These are phyloP conservation scores for Auricularia heimuer DNA, from an alignment of 768 basidiomycete genomes.

Conservation along the genomic window DNA sequence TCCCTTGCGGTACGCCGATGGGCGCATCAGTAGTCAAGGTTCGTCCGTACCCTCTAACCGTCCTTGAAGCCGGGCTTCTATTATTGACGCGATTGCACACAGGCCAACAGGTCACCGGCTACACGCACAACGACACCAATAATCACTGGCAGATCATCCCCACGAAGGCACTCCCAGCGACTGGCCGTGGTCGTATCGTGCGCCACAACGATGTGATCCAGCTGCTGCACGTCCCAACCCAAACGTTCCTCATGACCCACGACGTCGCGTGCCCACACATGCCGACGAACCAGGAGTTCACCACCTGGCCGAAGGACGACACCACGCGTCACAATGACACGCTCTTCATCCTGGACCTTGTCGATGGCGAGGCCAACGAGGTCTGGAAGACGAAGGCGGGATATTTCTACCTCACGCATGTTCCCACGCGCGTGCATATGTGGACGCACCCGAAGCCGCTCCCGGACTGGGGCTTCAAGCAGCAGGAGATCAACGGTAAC, in stretches of 20 bases:
- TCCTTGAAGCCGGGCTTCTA: too few species aligned
- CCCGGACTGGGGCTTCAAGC: slow-evolving; percentile 95
- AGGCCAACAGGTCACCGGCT: slow-evolving; percentile 96
- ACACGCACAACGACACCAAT: slow-evolving; percentile 88
- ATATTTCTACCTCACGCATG: slow-evolving; percentile 84
- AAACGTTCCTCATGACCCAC: slow-evolving; percentile 80
- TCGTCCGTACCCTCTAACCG: slow-evolving; percentile 5
- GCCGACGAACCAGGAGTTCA: slow-evolving; percentile 98
- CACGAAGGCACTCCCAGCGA: slow-evolving; percentile 88
- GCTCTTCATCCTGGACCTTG: slow-evolving; percentile 67
- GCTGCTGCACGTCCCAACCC: slow-evolving; percentile 77
- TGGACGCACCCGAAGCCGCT: slow-evolving; percentile 84
- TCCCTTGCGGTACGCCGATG: slow-evolving; percentile 90
- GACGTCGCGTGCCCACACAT: slow-evolving; percentile 95
- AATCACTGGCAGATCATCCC: slow-evolving; percentile 95
- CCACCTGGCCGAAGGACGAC: slow-evolving; percentile 80
- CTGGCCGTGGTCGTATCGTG: slow-evolving; percentile 85
- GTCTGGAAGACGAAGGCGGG: slow-evolving; percentile 91
- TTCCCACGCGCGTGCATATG: slow-evolving; percentile 82
- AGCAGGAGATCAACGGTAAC: slow-evolving; percentile 97
- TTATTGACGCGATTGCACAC: not conserved
- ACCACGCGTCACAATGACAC: slow-evolving; percentile 76
- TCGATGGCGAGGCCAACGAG: slow-evolving; percentile 66
- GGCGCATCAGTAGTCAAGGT: slow-evolving; percentile 91
- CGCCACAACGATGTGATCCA: slow-evolving; percentile 84